phyloP scores from a whole-genome alignment of 768 basidiomycete species.

The Imleria badia region DNA sequence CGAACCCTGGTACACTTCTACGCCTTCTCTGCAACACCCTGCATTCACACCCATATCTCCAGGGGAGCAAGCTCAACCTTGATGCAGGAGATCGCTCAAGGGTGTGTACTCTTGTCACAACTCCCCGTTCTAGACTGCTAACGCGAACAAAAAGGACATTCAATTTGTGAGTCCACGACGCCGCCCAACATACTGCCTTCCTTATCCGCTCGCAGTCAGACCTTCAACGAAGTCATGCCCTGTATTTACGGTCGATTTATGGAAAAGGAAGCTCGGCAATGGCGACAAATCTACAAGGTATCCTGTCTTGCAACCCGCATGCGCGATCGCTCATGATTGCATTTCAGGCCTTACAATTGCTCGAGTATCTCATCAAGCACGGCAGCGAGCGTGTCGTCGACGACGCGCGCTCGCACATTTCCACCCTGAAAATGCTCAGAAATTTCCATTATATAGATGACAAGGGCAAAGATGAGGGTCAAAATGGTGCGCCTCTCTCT shows the following conservation, averaged over 20 bases:
- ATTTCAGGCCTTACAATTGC: constrained; percentile 78
- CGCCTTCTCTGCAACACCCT: not conserved
- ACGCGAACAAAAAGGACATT: constrained; percentile 69
- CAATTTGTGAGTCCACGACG: constrained; percentile 71
- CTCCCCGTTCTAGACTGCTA: constrained; percentile 9
- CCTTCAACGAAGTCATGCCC: constrained; percentile 99
- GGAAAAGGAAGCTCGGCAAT: constrained; percentile 97
- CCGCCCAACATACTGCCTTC: not conserved
- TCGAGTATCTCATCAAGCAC: constrained; percentile 96
- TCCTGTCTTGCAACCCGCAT: not conserved
- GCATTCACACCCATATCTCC: constrained; percentile 7
- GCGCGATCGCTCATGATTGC: not conserved
- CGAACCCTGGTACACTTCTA: constrained; percentile 85
- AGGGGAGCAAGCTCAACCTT: constrained; percentile 98
- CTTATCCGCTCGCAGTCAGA: constrained; percentile 58
- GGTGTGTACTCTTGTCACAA: constrained; percentile 49
- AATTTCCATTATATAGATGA: constrained; percentile 99
- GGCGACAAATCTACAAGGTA: constrained; percentile 99
- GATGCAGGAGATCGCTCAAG: constrained; percentile 98
- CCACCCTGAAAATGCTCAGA: constrained; percentile 95
- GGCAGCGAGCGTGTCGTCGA: constrained; percentile 98
- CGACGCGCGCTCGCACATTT: constrained; percentile 91
- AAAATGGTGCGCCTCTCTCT: constrained; percentile 70
- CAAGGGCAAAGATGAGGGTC: constrained; percentile 96
- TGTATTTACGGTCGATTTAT: constrained; percentile 93